Conservation (phyloP, 192 early-diverging fungal genomes). For the Coemansia sp. region DNA sequence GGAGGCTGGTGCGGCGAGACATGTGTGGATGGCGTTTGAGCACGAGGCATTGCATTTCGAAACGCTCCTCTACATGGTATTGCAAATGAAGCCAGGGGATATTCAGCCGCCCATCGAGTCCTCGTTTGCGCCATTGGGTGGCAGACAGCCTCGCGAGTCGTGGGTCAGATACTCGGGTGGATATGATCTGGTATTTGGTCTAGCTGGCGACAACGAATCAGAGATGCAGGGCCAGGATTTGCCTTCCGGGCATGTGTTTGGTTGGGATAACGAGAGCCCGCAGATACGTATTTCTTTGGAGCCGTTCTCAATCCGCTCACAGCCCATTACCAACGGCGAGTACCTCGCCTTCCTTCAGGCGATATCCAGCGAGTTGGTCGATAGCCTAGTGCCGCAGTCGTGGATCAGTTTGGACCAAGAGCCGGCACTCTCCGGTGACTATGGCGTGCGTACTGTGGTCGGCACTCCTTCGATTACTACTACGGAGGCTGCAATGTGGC, state of each 20-base stretch:
- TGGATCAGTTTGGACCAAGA: conserved; percentile 48
- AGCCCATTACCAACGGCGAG: conserved; percentile 82
- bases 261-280: conserved; percentile 93
- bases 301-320: conserved; percentile 68
- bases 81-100: conserved; percentile 57
- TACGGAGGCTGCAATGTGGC: conserved; percentile 63
- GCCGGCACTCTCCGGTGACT: conserved; percentile 15
- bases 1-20: conserved; percentile 51
- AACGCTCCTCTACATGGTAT: conserved; percentile 88
- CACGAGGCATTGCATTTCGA: conserved; percentile 96
- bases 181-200: conserved; percentile 60
- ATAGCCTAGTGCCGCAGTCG: conserved; percentile 57
- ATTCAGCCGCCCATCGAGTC: conserved; percentile 23
- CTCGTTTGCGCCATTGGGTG: conserved; percentile 5
- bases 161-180: conserved; percentile 34
- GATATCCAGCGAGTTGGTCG: neutral
- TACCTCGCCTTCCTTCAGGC: conserved; percentile 62
- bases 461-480: conserved; percentile 61
- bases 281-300: conserved; percentile 28
- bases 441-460: conserved; percentile 67
- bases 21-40: conserved; percentile 87
- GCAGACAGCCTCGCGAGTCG: conserved; percentile 12
- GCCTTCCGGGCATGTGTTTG: conserved; percentile 58
- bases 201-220: conserved; percentile 57
- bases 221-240: conserved; percentile 37